Evolutionary conservation across 2,329 filamentous ascomycete species (phyloP), one percentile per base, ranked within the genome.

Genomic region (Macrophomina pseudophaseolina): DNA sequence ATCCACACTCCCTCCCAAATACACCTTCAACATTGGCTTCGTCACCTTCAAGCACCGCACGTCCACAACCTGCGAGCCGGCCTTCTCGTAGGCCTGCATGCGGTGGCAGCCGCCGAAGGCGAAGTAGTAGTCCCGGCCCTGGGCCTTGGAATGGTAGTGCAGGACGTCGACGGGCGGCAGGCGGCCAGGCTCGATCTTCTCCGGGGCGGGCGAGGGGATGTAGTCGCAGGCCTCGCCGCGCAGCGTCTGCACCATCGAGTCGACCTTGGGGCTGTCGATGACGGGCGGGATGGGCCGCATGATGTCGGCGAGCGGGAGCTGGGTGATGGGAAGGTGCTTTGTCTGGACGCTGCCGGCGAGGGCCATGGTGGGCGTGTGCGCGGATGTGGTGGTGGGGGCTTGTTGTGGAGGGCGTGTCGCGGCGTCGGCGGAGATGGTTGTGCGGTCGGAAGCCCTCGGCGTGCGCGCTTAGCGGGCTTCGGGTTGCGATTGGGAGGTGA

Each of bases 161-260:
- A 68, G 64, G 16, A 68, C 67, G 56, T 68, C 67, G 54, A 68
- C 64, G 56, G 67, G 64, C 64, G 67, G 67, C 64, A 68, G 64
- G 30, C 38, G 32, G 18, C 65, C 65, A 1, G 67, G 54, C 64
- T 66, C 64, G 56, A 66, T 66, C 9, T 44, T 46, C 32, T 68
- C 67, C 4, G 67, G 64, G 3, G 64, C 64, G 33, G 67, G 67
- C 56, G 28, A 28, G 8, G 64, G 64, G 14, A 66, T 33, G 67
- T 67, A 67, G 64, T 48, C 60, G 64, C 56, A 56, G 9, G 54
- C 18, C 42, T 66, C 52, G 56, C 58, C 56, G 28, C 52, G 48
- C 28, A 68, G 67, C 18, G 67, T 68, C 53, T 66, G 58, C 28
- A 67, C 64, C 67, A 68, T 68, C n/a, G 64, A 66, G 53, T 68